phyloP scores from a whole-genome alignment of 805 yeast species.

The Monosporozyma siamensis region DNA sequence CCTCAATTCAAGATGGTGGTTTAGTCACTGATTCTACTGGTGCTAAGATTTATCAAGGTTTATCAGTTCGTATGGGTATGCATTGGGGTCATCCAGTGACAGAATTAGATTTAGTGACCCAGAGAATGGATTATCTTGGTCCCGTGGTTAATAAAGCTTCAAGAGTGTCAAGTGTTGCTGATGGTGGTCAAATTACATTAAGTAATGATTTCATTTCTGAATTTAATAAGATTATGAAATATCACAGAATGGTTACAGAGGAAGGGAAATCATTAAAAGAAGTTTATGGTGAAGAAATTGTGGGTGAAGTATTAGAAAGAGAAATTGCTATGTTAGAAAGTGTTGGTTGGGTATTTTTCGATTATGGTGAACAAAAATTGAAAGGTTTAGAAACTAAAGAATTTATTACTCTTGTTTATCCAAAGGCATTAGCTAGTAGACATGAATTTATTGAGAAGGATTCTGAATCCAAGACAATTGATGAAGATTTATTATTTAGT shows the following conservation, averaged over 20 bases:
- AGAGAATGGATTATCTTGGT: slow-evolving; percentile 97
- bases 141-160: slow-evolving; percentile 97
- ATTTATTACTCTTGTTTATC: slow-evolving; percentile 68
- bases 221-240: slow-evolving; percentile 45
- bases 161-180: slow-evolving; percentile 87
- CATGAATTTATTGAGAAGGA: slow-evolving; percentile 36
- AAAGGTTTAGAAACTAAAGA: slow-evolving; percentile 95
- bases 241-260: slow-evolving; percentile 27
- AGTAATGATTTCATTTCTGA: slow-evolving; percentile 75
- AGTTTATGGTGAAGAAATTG: slow-evolving; percentile 37
- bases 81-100: slow-evolving; percentile 98
- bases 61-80: slow-evolving; percentile 94
- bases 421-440: slow-evolving; percentile 53
- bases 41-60: slow-evolving; percentile 65
- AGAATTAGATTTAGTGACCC: slow-evolving; percentile 87
- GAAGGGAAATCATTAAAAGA: slow-evolving; percentile 27
- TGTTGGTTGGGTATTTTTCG: slow-evolving; percentile 58
- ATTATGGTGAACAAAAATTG: slow-evolving; percentile 77
- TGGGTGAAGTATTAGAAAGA: slow-evolving; percentile 50
- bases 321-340: slow-evolving; percentile 58
- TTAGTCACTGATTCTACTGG: slow-evolving; percentile 57
- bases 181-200: slow-evolving; percentile 94
- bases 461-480: slow-evolving; percentile 23
- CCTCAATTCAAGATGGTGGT: slow-evolving; percentile 76
- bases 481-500: slow-evolving; percentile 37